A percentile compares a stretch with the other conserved stretches of the same genome.
phyloP scores from a whole-genome alignment of 2,329 filamentous ascomycete genomes.

The Boeremia exigua region DNA sequence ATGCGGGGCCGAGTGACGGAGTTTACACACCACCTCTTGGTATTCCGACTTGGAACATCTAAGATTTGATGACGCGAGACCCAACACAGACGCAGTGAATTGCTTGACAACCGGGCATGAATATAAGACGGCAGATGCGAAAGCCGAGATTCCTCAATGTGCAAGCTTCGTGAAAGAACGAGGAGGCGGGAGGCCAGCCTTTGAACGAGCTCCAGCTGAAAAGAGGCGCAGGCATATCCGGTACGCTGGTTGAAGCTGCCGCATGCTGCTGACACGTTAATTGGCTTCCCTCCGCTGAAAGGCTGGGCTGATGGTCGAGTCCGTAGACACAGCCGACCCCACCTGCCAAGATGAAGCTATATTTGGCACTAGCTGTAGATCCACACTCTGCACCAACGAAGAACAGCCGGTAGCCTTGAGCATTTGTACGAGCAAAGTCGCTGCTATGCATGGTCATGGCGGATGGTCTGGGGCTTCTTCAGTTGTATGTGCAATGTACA shows the following conservation, averaged over 20 bases:
- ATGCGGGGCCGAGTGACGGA: conserved; percentile 41
- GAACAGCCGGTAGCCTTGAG: not conserved
- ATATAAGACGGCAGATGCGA: conserved; percentile 4
- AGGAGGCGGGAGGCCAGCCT: conserved; percentile 12
- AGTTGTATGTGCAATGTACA: not conserved
- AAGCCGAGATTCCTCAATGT: conserved; percentile 1
- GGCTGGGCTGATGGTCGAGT: conserved; percentile 19
- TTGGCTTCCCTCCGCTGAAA: conserved; percentile 27
- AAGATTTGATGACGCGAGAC: conserved; percentile 30
- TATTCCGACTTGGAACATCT: conserved; percentile 11
- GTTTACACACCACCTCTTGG: conserved; percentile 24
- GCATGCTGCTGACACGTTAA: conserved; percentile 27
- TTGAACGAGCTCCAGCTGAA: conserved; percentile 23
- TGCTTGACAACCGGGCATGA: not conserved
- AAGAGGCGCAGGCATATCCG: conserved; percentile 27
- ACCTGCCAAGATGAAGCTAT: conserved; percentile 13
- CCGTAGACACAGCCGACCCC: conserved; percentile 27
- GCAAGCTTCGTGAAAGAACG: conserved; percentile 7
- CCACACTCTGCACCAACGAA: not conserved
- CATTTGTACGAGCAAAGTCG: too few relatives aligned
- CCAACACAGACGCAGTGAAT: conserved; percentile 6
- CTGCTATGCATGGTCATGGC: too few relatives aligned
- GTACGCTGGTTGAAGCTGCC: conserved; percentile 24
- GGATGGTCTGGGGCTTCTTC: too few relatives aligned
- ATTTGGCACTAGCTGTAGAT: conserved; percentile 18